These are phyloP conservation scores for Sutorius eximius DNA, from an alignment of 1,284 basidiomycete genomes.

Conservation along the genomic window DNA sequence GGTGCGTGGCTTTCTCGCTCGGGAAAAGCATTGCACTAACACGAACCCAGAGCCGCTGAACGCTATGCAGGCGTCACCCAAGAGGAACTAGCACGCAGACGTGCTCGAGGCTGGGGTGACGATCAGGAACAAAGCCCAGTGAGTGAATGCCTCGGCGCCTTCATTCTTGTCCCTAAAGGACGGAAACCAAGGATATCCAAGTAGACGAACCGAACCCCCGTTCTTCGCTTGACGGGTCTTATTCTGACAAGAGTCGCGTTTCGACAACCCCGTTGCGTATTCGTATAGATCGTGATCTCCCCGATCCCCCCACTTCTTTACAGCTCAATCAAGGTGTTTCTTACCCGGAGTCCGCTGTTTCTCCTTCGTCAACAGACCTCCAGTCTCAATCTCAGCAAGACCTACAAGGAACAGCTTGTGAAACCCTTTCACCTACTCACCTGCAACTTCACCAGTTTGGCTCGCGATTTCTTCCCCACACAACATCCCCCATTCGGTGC, in stretches of 20 bases:
- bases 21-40: conserved; percentile 3
- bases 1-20: conserved; percentile 42
- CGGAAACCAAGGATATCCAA: conserved; percentile 16
- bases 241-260: conserved; percentile 7
- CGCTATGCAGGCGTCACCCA: conserved; percentile 65
- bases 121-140: conserved; percentile 26
- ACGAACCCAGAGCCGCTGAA: conserved; percentile 66
- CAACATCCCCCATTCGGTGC: conserved; percentile 68
- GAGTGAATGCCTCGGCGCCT: neutral
- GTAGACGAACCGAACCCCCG: conserved; percentile 5
- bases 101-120: conserved; percentile 68
- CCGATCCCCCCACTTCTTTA: conserved; percentile 13
- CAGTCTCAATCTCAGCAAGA: conserved; percentile 31
- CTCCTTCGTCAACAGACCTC: conserved; percentile 9
- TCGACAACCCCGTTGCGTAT: conserved; percentile 22
- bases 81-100: conserved; percentile 55
- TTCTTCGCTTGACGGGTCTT: neutral
- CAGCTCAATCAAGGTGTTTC: conserved; percentile 14
- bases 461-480: conserved; percentile 79
- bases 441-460: conserved; percentile 73
- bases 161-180: conserved; percentile 10
- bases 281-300: conserved; percentile 24
- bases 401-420: conserved; percentile 33
- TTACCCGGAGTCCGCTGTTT: conserved; percentile 13
- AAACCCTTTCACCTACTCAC: conserved; percentile 54